These are phyloP conservation scores for Microcos paniculata DNA, from an alignment of 345 rosid species.

Conservation along the genomic window DNA sequence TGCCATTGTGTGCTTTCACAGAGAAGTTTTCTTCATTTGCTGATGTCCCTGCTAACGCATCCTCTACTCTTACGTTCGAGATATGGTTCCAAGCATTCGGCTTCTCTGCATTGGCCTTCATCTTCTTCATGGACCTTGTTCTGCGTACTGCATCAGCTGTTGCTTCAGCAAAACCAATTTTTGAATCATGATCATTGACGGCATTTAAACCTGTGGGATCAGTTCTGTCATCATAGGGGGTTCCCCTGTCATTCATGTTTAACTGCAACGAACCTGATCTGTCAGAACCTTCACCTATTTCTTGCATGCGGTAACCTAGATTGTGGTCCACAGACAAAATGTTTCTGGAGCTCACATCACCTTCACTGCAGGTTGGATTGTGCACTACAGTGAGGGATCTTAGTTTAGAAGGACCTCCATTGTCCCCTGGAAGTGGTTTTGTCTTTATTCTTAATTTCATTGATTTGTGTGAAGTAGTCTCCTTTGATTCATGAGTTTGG, in stretches of 20 bases:
- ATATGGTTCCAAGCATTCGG: constrained; percentile 28
- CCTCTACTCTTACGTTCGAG: constrained; percentile 37
- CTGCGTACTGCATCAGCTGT: constrained; percentile 50
- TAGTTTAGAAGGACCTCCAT: constrained; percentile 37
- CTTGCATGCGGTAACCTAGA: constrained; percentile 19
- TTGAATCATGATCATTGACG: constrained; percentile 30
- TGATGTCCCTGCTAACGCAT: constrained; percentile 39
- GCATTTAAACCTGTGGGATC: constrained; percentile 25
- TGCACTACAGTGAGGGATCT: constrained; percentile 35
- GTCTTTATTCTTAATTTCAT: constrained; percentile 56
- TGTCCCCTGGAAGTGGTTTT: constrained; percentile 34
- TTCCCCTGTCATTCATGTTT: constrained; percentile 20
- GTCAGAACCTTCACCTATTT: constrained; percentile 29
- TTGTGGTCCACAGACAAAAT: constrained; percentile 8
- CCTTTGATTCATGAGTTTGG: constrained; percentile 37
- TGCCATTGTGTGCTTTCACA: constrained; percentile 30
- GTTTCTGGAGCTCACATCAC: constrained; percentile 26
- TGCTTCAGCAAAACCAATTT: constrained; percentile 34
- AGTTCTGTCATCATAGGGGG: constrained; percentile 13
- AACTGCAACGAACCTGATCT: constrained; percentile 27
- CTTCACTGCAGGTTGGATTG: constrained; percentile 28
- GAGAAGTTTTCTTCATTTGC: constrained; percentile 35
- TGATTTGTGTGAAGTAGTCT: constrained; percentile 41
- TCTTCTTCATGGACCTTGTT: constrained; percentile 69
- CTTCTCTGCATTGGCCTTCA: constrained; percentile 50